These are phyloP conservation scores for Otatea glauca DNA, from an alignment of 176 grass and related monocot species.

Conservation along the genomic window DNA sequence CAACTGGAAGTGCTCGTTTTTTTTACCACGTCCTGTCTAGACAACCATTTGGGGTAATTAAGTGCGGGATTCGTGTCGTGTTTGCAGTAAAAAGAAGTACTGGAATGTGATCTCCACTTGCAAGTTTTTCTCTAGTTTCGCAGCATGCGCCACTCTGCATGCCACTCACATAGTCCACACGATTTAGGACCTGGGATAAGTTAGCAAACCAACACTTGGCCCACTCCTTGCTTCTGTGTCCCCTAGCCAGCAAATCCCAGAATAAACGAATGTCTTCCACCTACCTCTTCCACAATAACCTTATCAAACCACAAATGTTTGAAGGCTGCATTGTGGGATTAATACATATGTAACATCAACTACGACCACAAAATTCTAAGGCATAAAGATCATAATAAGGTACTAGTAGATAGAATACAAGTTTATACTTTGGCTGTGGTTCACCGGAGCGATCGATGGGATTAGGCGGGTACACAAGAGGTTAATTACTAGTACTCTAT, in stretches of 20 bases:
- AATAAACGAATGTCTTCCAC: not conserved
- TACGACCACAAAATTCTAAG: not conserved
- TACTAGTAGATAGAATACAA: not conserved
- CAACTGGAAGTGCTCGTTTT: not conserved
- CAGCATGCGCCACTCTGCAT: not conserved
- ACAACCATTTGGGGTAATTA: not conserved
- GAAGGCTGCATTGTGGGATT: not conserved
- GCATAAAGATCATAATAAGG: not conserved
- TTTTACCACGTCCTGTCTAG: not conserved
- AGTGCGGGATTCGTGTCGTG: not conserved
- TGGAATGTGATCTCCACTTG: constrained; percentile 27
- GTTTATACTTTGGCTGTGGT: not conserved
- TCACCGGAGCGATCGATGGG: not conserved
- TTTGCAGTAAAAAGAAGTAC: not conserved
- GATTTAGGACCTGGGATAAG: not conserved
- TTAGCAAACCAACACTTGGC: constrained; percentile 15
- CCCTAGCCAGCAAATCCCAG: not conserved
- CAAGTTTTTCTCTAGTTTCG: constrained; percentile 8
- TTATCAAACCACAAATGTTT: not conserved
- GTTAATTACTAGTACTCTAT: not conserved
- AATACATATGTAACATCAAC: not conserved
- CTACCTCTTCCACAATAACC: not conserved
- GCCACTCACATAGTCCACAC: not conserved
- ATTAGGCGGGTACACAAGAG: not conserved
- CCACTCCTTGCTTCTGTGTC: not conserved